phyloP scores from a whole-genome alignment of 2,329 filamentous ascomycete species.

The Hymenoscyphus repandus region DNA sequence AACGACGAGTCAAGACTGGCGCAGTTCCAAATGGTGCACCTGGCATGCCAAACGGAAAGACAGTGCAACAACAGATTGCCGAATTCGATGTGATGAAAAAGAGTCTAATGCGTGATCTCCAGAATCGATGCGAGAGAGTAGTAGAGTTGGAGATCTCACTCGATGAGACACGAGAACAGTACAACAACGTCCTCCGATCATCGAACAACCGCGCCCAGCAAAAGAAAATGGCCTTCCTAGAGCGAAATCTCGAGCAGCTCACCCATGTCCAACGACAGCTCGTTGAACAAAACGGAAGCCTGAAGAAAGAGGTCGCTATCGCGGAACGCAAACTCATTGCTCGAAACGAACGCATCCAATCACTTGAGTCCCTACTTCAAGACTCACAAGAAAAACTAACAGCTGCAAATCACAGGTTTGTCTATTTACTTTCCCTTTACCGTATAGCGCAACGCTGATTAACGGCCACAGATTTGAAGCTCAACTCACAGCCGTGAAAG shows the following conservation, averaged over 20 bases:
- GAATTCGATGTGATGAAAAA: conserved; percentile 99
- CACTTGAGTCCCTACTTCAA: conserved; percentile 83
- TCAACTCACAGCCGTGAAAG: conserved; percentile 94
- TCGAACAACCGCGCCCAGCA: conserved; percentile 98
- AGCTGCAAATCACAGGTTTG: conserved; percentile 92
- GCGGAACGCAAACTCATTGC: conserved; percentile 96
- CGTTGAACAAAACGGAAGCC: conserved; percentile 91
- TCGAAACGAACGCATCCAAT: conserved; percentile 93
- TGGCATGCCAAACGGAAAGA: conserved; percentile 72
- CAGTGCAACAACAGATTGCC: conserved; percentile 93
- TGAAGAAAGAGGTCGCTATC: conserved; percentile 99
- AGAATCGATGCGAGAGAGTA: conserved; percentile 96
- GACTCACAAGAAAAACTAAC: conserved; percentile 99
- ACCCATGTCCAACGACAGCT: conserved; percentile 96
- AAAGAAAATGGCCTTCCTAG: conserved; percentile 99
- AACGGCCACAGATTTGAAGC: conserved; percentile 73
- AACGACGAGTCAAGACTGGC: conserved; percentile 65
- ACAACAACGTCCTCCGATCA: conserved; percentile 94
- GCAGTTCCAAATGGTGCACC: conserved; percentile 53
- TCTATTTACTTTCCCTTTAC: conserved; percentile 21
- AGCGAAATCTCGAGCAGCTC: conserved; percentile 95
- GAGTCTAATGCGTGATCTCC: conserved; percentile 95
- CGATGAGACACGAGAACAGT: conserved; percentile 96
- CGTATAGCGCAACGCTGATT: conserved; percentile 16
- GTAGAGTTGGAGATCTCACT: conserved; percentile 97